These are phyloP conservation scores for Yamadazyma tumulicola DNA, from an alignment of 805 yeast species.

Conservation along the genomic window DNA sequence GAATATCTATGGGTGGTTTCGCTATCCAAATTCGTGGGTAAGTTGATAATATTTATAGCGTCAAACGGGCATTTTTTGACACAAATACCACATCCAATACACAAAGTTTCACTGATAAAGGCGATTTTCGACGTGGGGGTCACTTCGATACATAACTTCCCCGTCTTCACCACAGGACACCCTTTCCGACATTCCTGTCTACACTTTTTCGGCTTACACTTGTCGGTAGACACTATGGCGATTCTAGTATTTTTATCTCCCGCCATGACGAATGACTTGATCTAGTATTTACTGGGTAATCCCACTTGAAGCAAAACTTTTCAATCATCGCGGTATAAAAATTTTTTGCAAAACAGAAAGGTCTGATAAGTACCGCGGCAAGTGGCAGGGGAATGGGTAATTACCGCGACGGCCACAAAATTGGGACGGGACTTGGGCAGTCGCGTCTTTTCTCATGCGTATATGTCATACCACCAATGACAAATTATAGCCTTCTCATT, in stretches of 20 bases:
- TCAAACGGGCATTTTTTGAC: slow-evolving; percentile 98
- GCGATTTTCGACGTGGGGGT: slow-evolving; percentile 88
- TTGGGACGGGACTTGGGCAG: too few relatives aligned
- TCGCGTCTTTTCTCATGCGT: too few relatives aligned
- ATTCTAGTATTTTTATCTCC: slow-evolving; percentile 66
- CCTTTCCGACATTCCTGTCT: slow-evolving; percentile 96
- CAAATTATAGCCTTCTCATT: too few relatives aligned
- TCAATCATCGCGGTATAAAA: slow-evolving; percentile 6
- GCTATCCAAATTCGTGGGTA: slow-evolving; percentile 90
- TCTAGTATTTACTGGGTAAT: not conserved
- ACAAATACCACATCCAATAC: slow-evolving; percentile 99
- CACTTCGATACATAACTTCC: slow-evolving; percentile 96
- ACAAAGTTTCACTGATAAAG: slow-evolving; percentile 86
- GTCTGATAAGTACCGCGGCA: too few relatives aligned
- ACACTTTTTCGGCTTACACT: slow-evolving; percentile 97
- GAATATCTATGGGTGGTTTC: slow-evolving; percentile 97
- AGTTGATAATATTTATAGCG: slow-evolving; percentile 91
- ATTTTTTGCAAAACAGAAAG: slow-evolving; percentile 2
- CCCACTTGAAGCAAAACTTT: slow-evolving; percentile 1
- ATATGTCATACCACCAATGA: too few relatives aligned
- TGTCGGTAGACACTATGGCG: slow-evolving; percentile 92
- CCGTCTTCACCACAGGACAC: slow-evolving; percentile 98
- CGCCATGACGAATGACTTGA: slow-evolving; percentile 17
- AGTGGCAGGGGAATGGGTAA: too few relatives aligned
- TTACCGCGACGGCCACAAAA: too few relatives aligned